phyloP scores from a whole-genome alignment of 2,329 filamentous ascomycete species.

The Keithomyces neogunnii region DNA sequence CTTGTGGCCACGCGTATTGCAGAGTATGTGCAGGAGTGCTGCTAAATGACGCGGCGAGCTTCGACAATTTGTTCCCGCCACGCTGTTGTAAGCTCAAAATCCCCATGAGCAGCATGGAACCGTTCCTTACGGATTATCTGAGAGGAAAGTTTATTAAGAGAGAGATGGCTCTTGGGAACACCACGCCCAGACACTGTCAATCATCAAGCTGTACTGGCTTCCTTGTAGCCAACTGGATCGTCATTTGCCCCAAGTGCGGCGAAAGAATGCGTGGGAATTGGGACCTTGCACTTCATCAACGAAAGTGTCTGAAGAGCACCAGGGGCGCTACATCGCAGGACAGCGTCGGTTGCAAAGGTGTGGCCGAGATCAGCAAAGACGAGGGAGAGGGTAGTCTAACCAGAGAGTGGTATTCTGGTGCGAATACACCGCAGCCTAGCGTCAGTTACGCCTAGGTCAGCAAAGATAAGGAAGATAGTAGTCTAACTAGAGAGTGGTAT shows the following conservation, averaged over 20 bases:
- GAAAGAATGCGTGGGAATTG: conserved; percentile 40
- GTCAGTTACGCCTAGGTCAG: too few relatives aligned
- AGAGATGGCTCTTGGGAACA: conserved; percentile 37
- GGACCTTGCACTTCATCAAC: conserved; percentile 34
- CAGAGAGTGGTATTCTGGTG: too few relatives aligned
- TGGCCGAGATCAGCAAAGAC: too few relatives aligned
- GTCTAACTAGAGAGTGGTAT: too few relatives aligned
- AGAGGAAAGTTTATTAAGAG: conserved; percentile 31
- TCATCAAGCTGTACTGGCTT: conserved; percentile 33
- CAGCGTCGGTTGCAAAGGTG: too few relatives aligned
- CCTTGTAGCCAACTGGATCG: conserved; percentile 23
- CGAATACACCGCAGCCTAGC: too few relatives aligned
- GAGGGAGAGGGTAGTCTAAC: too few relatives aligned
- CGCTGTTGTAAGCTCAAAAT: conserved; percentile 40
- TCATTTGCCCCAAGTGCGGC: conserved; percentile 32
- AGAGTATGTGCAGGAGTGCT: conserved; percentile 34
- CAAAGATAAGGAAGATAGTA: too few relatives aligned
- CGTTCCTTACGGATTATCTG: conserved; percentile 27
- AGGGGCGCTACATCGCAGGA: too few relatives aligned
- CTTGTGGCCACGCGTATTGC: conserved; percentile 40
- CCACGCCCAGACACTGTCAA: conserved; percentile 43
- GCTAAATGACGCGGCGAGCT: conserved; percentile 31
- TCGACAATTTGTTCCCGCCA: conserved; percentile 46
- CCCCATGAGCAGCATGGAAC: conserved; percentile 20
- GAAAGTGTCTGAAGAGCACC: conserved; percentile 28